phyloP scores from a whole-genome alignment of 495 filamentous ascomycete species.

The Neurospora africana region DNA sequence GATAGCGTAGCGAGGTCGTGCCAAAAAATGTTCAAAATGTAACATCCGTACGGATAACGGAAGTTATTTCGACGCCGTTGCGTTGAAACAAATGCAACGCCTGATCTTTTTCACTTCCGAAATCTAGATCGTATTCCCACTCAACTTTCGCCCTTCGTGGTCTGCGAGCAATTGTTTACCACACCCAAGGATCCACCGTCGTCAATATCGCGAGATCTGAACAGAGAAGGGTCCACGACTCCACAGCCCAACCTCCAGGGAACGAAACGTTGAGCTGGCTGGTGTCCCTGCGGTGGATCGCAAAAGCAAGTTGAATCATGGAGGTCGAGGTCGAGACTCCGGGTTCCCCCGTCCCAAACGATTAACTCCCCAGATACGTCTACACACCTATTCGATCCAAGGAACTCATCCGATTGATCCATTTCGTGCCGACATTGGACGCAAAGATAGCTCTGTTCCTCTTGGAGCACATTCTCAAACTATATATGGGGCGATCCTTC shows the following conservation, averaged over 20 bases:
- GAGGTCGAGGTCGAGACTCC: background rate
- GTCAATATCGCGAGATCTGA: background rate
- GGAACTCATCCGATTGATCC: background rate
- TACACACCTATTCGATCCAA: background rate
- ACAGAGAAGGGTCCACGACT: background rate
- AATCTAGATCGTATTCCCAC: background rate
- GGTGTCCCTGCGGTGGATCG: background rate
- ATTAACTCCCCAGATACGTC: background rate
- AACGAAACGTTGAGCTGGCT: background rate
- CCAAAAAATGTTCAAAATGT: background rate
- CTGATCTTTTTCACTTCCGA: background rate
- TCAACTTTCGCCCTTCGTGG: background rate
- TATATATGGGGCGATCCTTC: constrained; percentile 1
- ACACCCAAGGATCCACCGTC: background rate
- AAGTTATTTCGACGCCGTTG: background rate
- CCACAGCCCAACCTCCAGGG: background rate
- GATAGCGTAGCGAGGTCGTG: background rate
- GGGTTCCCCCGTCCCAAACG: background rate
- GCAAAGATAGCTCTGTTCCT: background rate
- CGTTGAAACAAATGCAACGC: background rate
- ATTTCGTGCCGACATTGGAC: background rate
- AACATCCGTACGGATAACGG: background rate
- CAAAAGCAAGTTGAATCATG: background rate
- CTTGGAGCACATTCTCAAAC: background rate
- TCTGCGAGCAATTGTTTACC: background rate